A percentile compares a stretch with the other conserved stretches of the same genome.
Evolutionary conservation across 23 red algal genomes (phyloP).

Genomic region (Pyropia yezoensis): DNA sequence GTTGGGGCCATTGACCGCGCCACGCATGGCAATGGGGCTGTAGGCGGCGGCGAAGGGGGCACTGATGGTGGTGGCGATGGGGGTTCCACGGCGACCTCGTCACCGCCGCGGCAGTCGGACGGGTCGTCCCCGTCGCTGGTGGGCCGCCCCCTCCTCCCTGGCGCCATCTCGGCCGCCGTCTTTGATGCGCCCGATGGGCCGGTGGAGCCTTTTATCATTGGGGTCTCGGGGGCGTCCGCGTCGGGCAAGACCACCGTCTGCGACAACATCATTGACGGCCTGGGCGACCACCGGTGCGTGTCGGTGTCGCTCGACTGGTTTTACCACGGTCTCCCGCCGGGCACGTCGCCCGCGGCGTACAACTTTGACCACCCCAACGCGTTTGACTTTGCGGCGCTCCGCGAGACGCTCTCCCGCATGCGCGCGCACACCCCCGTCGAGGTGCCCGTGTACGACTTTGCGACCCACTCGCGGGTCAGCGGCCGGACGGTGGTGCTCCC

Average conservation of each 20-base stretch:
- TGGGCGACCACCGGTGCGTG: constrained; percentile 80
- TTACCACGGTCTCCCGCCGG: constrained; percentile 75
- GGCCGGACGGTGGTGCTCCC: constrained; percentile 29
- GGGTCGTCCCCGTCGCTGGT: no score
- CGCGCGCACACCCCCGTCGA: constrained; percentile 17
- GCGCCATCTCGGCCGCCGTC: neutral
- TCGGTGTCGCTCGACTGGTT: constrained; percentile 90
- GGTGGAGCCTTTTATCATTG: constrained; percentile 86
- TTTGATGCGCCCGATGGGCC: neutral
- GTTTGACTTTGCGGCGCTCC: constrained; percentile 86
- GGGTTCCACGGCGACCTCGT: no score
- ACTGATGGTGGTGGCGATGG: no score
- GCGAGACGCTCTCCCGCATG: constrained; percentile 48
- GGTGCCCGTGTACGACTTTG: constrained; percentile 90
- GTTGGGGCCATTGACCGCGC: no score
- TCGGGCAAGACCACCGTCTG: constrained; percentile 96
- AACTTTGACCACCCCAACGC: constrained; percentile 97
- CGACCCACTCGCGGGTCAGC: constrained; percentile 41
- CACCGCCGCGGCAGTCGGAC: no score
- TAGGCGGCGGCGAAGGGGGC: no score
- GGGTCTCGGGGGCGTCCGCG: constrained; percentile 83
- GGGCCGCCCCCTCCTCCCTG: no score
- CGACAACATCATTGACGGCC: constrained; percentile 71
- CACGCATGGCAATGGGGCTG: no score
- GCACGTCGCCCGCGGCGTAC: constrained; percentile 27